Evolutionary conservation across 208 protist species (phyloP), one percentile per base, ranked within the genome.

Genomic region (Trichomonas gallinae): DNA sequence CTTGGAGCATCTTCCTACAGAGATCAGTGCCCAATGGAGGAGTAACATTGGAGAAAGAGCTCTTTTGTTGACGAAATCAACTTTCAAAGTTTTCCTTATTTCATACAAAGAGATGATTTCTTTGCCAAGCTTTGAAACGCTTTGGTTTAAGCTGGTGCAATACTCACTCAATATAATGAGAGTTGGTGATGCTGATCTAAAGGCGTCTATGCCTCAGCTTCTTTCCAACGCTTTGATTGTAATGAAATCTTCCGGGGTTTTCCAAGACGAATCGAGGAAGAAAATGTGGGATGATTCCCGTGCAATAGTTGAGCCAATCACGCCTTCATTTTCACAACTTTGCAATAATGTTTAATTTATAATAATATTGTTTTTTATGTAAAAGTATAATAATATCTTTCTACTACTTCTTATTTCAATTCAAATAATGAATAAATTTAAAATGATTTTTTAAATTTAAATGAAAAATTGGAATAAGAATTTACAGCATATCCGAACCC

Each of bases 71-170:
- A 42, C 34, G 26, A 48, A 42, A 38, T 6, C 26, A 8, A 42
- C 51, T 38, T 93, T 58, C 46, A 93, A 93, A 51, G 44, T 40
- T 2, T 93, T 93, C 15, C 38, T 93, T 26, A 15, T 38, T 38
- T 8, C 15, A 17, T 93, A 58, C 31, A 48, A 51, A 48, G 11
- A 38, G 42, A 23, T 93, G 17, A 6, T 23, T 34, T 38, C 45
- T 42, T 40, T 93, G 0, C 87, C 87, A 51, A 93, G 13, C 8
- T 93, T 93, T 38, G 23, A 34, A 26, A 4, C 0, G 0, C 42
- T 93, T 93, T 93, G 87, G 87, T 93, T 93, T 51, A 93, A 51
- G 31, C n/a, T 93, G 8, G 44, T 93, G n/a, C 87, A 93, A 51
- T 93, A 36, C 6, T 42, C 34, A 44, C 15, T 93, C 1, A 93